These are phyloP conservation scores for Apophysomyces elegans DNA, from an alignment of 371 early-diverging fungal genomes.

Conservation along the genomic window DNA sequence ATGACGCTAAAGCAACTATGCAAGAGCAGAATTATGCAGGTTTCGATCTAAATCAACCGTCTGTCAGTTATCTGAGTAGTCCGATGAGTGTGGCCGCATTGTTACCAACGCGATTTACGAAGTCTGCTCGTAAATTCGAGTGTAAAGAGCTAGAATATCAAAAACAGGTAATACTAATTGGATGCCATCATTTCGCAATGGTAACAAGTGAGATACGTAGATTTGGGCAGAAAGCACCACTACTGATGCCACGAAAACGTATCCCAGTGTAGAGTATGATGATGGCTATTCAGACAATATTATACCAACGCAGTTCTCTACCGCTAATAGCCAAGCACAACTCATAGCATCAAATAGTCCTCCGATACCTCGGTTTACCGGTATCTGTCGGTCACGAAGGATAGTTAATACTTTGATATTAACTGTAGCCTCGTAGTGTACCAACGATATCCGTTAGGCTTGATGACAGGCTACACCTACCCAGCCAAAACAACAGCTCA, in stretches of 20 bases:
- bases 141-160: neutral
- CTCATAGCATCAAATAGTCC: neutral
- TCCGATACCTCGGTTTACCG: neutral
- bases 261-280: neutral
- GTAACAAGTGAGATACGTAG: neutral
- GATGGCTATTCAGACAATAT: neutral
- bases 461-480: neutral
- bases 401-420: neutral
- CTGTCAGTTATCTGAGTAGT: neutral
- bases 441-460: conserved; percentile 2
- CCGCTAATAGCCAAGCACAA: neutral
- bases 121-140: neutral
- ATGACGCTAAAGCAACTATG: neutral
- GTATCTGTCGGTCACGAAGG: neutral
- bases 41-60: neutral
- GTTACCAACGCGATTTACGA: neutral
- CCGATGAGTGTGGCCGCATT: neutral
- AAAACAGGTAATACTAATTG: neutral
- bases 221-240: neutral
- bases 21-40: neutral
- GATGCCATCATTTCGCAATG: neutral
- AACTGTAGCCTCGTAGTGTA: neutral
- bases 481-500: neutral
- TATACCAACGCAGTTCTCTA: neutral
- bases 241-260: neutral